These are phyloP conservation scores for Chondrostereum purpureum DNA, from an alignment of 1,284 basidiomycete species.

Conservation along the genomic window DNA sequence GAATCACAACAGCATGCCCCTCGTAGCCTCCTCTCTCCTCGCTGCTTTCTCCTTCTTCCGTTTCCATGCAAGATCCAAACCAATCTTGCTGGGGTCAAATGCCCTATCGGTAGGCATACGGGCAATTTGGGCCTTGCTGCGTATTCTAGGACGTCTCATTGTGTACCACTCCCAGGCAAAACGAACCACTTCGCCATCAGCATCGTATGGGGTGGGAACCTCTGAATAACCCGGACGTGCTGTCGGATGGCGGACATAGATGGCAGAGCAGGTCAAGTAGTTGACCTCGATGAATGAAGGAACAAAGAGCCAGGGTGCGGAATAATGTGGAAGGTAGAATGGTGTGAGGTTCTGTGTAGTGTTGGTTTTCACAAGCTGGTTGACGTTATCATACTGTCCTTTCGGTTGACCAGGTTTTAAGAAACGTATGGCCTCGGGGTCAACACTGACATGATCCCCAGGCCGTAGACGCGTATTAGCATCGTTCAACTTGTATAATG, in stretches of 20 bases:
- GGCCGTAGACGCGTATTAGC: conserved; percentile 89
- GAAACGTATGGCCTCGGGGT: conserved; percentile 79
- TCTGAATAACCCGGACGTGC: conserved; percentile 89
- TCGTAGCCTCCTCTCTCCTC: conserved; percentile 4
- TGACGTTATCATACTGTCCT: conserved; percentile 24
- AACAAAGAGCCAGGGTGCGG: conserved; percentile 90
- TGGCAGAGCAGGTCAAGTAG: conserved; percentile 86
- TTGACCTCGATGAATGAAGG: conserved; percentile 93
- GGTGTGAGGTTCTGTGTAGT: conserved; percentile 40
- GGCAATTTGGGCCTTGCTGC: conserved; percentile 61
- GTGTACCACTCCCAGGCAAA: conserved; percentile 92
- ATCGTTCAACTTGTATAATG: conserved; percentile 58
- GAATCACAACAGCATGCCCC: conserved; percentile 1
- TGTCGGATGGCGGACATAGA: conserved; percentile 95
- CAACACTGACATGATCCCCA: conserved; percentile 90
- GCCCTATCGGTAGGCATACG: conserved; percentile 64
- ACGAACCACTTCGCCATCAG: conserved; percentile 84
- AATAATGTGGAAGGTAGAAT: conserved; percentile 87
- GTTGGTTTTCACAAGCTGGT: conserved; percentile 12
- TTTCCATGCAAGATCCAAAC: conserved; percentile 7
- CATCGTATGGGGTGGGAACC: conserved; percentile 89
- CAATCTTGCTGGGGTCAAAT: conserved; percentile 12
- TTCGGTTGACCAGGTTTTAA: conserved; percentile 38
- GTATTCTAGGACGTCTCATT: conserved; percentile 62
- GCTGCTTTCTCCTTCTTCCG: conserved; percentile 7